These are phyloP conservation scores for Solanum peruvianum DNA, from an alignment of 257 asterid genomes.

Conservation along the genomic window DNA sequence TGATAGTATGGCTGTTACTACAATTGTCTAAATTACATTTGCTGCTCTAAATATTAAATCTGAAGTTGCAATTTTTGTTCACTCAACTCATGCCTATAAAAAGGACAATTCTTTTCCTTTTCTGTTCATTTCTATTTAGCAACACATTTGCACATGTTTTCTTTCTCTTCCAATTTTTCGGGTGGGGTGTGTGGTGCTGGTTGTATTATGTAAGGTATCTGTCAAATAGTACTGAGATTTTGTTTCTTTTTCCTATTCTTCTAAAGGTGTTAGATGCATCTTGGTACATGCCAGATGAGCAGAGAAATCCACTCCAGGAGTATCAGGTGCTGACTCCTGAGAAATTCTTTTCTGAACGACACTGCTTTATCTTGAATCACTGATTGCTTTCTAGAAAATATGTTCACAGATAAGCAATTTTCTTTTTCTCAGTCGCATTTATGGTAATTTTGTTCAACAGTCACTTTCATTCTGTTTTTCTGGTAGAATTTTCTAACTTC, in stretches of 20 bases:
- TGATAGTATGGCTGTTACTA: not conserved
- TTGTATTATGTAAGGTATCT: not conserved
- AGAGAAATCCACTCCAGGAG: conserved; percentile 94
- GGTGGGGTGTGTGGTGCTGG: not conserved
- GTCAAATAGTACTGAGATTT: not conserved
- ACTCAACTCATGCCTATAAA: not conserved
- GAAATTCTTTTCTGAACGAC: not conserved
- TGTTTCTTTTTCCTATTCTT: not conserved
- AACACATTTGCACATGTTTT: not conserved
- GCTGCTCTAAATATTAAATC: not conserved
- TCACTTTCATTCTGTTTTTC: not conserved
- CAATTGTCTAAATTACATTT: not conserved
- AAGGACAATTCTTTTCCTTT: not conserved
- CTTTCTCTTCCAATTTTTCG: not conserved
- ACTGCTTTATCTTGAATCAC: not conserved
- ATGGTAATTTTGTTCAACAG: not conserved
- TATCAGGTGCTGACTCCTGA: conserved; percentile 53
- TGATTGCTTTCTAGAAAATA: not conserved
- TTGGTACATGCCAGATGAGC: conserved; percentile 98
- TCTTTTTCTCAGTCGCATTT: not conserved
- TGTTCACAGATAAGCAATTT: not conserved
- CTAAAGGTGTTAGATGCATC: conserved; percentile 91
- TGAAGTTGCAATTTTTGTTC: not conserved
- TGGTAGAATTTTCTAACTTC: not conserved
- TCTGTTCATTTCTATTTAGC: not conserved